phyloP scores from a whole-genome alignment of 2,329 filamentous ascomycete species.

The Ambrosiella xylebori region DNA sequence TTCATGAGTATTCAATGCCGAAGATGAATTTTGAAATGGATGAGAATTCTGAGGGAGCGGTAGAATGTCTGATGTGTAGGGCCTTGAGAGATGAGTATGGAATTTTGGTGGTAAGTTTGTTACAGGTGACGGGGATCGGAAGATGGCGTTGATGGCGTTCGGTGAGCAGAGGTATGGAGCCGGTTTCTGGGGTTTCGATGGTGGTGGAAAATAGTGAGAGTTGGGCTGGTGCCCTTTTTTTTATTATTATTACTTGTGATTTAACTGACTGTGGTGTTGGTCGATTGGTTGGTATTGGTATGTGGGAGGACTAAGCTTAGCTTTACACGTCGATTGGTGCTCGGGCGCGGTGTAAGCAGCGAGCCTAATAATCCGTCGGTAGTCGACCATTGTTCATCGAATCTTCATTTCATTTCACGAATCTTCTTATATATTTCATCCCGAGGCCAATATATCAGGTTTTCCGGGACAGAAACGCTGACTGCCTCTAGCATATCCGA shows the following conservation, averaged over 20 bases:
- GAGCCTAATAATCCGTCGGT: too few species aligned
- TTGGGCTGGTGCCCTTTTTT: neutral
- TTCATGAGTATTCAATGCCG: neutral
- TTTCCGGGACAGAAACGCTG: neutral
- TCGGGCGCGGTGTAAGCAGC: too few species aligned
- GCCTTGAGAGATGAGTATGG: neutral
- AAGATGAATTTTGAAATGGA: neutral
- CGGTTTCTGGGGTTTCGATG: too few species aligned
- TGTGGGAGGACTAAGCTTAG: neutral
- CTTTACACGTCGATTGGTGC: neutral
- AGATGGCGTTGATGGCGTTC: too few species aligned
- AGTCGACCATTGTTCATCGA: too few species aligned
- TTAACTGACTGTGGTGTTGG: neutral
- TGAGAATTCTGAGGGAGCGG: neutral
- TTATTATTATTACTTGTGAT: neutral
- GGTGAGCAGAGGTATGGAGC: too few species aligned
- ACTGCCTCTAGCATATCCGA: neutral
- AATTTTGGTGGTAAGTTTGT: constrained; percentile 7
- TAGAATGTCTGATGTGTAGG: constrained; percentile 7
- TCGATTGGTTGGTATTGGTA: neutral
- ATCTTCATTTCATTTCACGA: too few species aligned
- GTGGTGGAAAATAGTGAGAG: too few species aligned
- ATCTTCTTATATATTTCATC: too few species aligned
- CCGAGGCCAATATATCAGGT: neutral
- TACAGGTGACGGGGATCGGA: neutral